Conservation (phyloP, 2,329 filamentous ascomycete genomes). For the Colletotrichum spaethianum region DNA sequence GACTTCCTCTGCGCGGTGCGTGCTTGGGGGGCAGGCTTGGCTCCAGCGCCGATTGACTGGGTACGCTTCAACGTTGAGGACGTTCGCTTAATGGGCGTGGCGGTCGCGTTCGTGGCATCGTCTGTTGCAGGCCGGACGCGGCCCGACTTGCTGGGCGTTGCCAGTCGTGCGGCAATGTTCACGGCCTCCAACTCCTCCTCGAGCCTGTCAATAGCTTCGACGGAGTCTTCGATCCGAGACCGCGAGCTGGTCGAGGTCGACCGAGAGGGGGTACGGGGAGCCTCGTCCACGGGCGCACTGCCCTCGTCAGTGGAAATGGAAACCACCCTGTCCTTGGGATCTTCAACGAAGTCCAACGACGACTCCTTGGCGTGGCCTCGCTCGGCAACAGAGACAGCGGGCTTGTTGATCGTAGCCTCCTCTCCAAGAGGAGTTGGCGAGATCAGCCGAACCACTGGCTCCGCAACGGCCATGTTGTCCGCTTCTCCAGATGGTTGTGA, state of each 20-base stretch:
- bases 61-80: conserved; percentile 42
- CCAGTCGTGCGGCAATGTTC: conserved; percentile 54
- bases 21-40: conserved; percentile 54
- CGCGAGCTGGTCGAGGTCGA: conserved; percentile 45
- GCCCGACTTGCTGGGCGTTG: conserved; percentile 46
- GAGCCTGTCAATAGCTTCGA: conserved; percentile 73
- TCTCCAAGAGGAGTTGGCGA: conserved; percentile 11
- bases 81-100: background rate
- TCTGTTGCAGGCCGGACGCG: background rate
- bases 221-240: conserved; percentile 73
- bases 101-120: background rate
- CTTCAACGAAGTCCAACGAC: background rate
- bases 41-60: conserved; percentile 57
- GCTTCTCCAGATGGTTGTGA: background rate
- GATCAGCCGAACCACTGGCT: conserved; percentile 16
- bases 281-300: background rate
- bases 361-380: conserved; percentile 1
- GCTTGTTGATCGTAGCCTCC: conserved; percentile 7
- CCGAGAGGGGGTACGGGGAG: conserved; percentile 30
- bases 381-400: background rate
- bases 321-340: conserved; percentile 20
- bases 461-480: conserved; percentile 32
- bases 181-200: conserved; percentile 74
- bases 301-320: conserved; percentile 32
- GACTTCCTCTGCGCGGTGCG: conserved; percentile 59